Evolutionary conservation across 345 rosid genomes (phyloP), one percentile per base, ranked within the genome.

Genomic region (Boechera divaricarpa): DNA sequence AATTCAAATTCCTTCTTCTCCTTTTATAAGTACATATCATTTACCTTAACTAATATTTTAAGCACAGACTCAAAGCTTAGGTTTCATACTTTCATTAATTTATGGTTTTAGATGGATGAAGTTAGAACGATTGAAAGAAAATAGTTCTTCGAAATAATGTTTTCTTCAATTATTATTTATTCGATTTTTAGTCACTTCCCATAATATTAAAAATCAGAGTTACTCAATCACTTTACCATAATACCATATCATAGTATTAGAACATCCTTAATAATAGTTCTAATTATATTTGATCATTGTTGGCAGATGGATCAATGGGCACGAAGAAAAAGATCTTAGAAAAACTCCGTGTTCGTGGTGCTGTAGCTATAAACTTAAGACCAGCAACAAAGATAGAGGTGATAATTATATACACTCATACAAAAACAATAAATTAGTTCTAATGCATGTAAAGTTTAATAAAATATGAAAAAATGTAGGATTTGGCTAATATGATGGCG

Each of bases 331-430:
- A 45, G 52, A 60, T 60, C 48, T 24, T 72, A 62, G 49, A 60
- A 36, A 48, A 72, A 9, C n/a, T 72, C 10, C 67, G 75, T 5
- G 33, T 72, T 48, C 76, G 76, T 49, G 68, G 60, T 33, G 60
- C 85, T 26, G 39, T 87, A 54, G 83, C 85, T 18, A 41, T 82
- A 28, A 89, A 87, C 69, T 24, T 86, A 39, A 85, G 91, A 74
- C 89, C 89, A 56, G 10, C 60, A 18, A 67, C 72, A 15, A 86
- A 87, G 2, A 86, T 89, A 47, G 89, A 87, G 84, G 90, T 86
- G 7, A 21, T 51, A 49, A 6, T 7, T 18, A 39, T 39, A 39
- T 16, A 49, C 28, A 49, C 7, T 49, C 11, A 49, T 18, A 18
- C 11, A 7, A 49, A 44, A 49, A 5, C 12, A 52, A 24, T 10